A percentile compares a stretch with the other conserved stretches of the same genome.
Evolutionary conservation across 2,329 filamentous ascomycete genomes (phyloP).

Genomic region (Coniella vitis): DNA sequence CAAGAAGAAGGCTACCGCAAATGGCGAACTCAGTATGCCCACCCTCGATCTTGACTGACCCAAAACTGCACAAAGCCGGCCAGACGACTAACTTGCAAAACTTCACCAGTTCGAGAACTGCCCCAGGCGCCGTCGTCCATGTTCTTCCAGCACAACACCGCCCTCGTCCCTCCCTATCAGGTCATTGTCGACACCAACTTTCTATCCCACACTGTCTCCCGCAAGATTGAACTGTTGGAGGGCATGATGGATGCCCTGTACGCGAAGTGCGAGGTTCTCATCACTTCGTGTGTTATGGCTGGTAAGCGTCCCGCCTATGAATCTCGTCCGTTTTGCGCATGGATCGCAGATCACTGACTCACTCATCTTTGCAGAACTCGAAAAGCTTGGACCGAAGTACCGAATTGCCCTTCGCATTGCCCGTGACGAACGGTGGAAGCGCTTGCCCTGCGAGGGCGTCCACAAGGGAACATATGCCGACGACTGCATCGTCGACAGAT

Average conservation of each 20-base stretch:
- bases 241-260: slow-evolving; percentile 88
- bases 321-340: not conserved
- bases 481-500: slow-evolving; percentile 56
- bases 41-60: not conserved
- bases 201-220: slow-evolving; percentile 80
- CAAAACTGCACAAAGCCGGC: no score
- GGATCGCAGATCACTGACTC: not conserved
- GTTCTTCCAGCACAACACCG: slow-evolving; percentile 86
- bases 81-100: slow-evolving; percentile 8
- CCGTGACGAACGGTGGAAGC: slow-evolving; percentile 80
- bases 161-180: slow-evolving; percentile 74
- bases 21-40: slow-evolving; percentile 52
- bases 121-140: slow-evolving; percentile 75
- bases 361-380: slow-evolving; percentile 37
- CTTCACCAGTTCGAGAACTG: slow-evolving; percentile 11
- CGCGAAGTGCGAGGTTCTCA: slow-evolving; percentile 82
- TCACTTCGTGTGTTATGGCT: slow-evolving; percentile 64
- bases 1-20: slow-evolving; percentile 47
- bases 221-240: slow-evolving; percentile 55
- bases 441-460: slow-evolving; percentile 64
- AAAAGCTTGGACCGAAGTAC: slow-evolving; percentile 86
- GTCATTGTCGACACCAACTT: slow-evolving; percentile 87
- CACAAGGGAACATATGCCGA: slow-evolving; percentile 84
- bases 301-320: slow-evolving; percentile 29
- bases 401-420: slow-evolving; percentile 79